These are phyloP conservation scores for Aspergillus terreus DNA, from an alignment of 2,329 filamentous ascomycete species.

Conservation along the genomic window DNA sequence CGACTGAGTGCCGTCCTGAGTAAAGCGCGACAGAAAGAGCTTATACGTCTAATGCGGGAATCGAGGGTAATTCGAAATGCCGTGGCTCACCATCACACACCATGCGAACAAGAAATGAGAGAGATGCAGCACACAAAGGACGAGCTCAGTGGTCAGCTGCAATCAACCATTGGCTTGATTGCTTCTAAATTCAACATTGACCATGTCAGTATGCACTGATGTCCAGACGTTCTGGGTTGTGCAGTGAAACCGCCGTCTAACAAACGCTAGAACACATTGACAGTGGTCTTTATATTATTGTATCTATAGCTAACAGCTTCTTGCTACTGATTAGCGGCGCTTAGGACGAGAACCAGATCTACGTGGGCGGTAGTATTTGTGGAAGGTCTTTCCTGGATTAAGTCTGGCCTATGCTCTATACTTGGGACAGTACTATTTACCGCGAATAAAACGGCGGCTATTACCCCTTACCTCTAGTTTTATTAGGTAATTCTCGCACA, in stretches of 20 bases:
- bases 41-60: background rate
- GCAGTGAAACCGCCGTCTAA: background rate
- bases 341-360: no score
- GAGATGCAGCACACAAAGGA: background rate
- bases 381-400: no score
- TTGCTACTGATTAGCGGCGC: no score
- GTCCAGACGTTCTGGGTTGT: background rate
- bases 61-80: conserved; percentile 7
- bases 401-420: no score
- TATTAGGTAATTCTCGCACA: no score
- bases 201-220: background rate
- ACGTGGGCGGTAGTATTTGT: no score
- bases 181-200: background rate
- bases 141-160: background rate
- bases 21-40: background rate
- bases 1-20: background rate
- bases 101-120: background rate
- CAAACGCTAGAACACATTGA: no score
- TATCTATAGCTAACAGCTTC: no score
- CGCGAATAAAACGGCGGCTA: no score
- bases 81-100: conserved; percentile 3
- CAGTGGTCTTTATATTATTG: no score
- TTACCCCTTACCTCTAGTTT: no score
- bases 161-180: background rate
- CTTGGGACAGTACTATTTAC: no score